phyloP scores from a whole-genome alignment of 1,284 basidiomycete species.

The Malassezia restricta region DNA sequence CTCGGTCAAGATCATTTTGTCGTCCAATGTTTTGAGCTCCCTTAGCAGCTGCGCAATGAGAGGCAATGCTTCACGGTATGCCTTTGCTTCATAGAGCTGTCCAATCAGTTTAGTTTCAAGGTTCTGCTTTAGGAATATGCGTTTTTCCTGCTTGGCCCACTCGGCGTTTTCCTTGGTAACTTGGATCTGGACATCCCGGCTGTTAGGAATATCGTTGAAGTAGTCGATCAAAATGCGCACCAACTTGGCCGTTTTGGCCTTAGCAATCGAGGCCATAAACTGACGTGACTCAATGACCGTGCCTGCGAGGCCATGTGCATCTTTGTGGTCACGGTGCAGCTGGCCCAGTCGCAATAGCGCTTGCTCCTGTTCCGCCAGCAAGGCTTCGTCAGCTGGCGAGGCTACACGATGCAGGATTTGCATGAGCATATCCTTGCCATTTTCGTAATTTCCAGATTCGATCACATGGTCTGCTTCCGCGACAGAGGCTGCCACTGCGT shows the following conservation, averaged over 20 bases:
- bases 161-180: conserved; percentile 80
- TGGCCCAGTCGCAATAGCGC: conserved; percentile 77
- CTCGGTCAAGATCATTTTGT: conserved; percentile 95
- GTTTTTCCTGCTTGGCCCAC: conserved; percentile 83
- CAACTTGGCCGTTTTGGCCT: conserved; percentile 95
- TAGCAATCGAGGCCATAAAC: conserved; percentile 88
- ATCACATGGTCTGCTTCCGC: conserved; percentile 34
- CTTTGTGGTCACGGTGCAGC: conserved; percentile 73
- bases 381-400: conserved; percentile 51
- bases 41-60: conserved; percentile 74
- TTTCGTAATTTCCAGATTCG: conserved; percentile 23
- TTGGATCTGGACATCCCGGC: conserved; percentile 66
- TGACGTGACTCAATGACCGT: conserved; percentile 73
- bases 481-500: conserved; percentile 14
- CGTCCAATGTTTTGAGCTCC: conserved; percentile 83
- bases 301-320: conserved; percentile 71
- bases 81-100: conserved; percentile 65
- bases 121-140: conserved; percentile 88
- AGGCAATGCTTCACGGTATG: conserved; percentile 66
- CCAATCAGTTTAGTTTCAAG: conserved; percentile 78
- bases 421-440: conserved; percentile 36
- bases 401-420: conserved; percentile 24
- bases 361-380: conserved; percentile 67
- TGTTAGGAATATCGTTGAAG: conserved; percentile 66
- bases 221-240: conserved; percentile 74